Conservation (phyloP, 495 filamentous ascomycete species). For the Hypoxylon fuscum region DNA sequence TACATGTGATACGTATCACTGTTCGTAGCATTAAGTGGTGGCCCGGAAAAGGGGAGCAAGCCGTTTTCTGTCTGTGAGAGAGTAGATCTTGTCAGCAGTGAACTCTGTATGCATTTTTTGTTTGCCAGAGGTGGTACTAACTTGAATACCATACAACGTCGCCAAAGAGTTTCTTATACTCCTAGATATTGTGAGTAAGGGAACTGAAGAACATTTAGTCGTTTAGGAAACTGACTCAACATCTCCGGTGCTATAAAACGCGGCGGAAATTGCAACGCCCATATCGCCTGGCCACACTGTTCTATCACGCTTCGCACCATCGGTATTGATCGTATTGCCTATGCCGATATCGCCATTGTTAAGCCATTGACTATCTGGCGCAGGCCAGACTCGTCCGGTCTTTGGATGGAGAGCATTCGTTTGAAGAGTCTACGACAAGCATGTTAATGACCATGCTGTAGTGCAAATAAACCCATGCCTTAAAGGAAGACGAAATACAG, state of each 20-base stretch:
- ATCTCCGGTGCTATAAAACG: constrained; percentile 68
- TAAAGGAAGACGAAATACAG: no score
- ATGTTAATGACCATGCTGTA: constrained; percentile 1
- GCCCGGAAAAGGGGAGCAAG: constrained; percentile 61
- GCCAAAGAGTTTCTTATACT: constrained; percentile 69
- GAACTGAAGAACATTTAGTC: not conserved
- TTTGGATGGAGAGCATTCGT: constrained; percentile 64
- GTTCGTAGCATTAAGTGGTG: constrained; percentile 63
- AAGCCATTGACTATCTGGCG: constrained; percentile 60
- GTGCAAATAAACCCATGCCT: no score
- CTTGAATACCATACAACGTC: constrained; percentile 68
- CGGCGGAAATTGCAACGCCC: constrained; percentile 65
- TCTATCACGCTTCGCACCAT: constrained; percentile 67
- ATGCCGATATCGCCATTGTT: constrained; percentile 61
- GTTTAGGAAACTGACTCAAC: constrained; percentile 47
- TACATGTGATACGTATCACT: constrained; percentile 73
- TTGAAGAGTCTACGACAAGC: constrained; percentile 58
- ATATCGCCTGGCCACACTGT: constrained; percentile 69
- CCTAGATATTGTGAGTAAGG: constrained; percentile 25
- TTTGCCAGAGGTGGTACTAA: constrained; percentile 23
- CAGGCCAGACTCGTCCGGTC: constrained; percentile 62
- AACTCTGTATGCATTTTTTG: not conserved
- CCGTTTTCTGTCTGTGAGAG: constrained; percentile 36
- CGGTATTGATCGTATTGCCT: constrained; percentile 55
- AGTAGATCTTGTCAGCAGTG: constrained; percentile 27